Evolutionary conservation across 2,329 filamentous ascomycete species (phyloP).

Genomic region (Coniosporium tulheliwenetii): DNA sequence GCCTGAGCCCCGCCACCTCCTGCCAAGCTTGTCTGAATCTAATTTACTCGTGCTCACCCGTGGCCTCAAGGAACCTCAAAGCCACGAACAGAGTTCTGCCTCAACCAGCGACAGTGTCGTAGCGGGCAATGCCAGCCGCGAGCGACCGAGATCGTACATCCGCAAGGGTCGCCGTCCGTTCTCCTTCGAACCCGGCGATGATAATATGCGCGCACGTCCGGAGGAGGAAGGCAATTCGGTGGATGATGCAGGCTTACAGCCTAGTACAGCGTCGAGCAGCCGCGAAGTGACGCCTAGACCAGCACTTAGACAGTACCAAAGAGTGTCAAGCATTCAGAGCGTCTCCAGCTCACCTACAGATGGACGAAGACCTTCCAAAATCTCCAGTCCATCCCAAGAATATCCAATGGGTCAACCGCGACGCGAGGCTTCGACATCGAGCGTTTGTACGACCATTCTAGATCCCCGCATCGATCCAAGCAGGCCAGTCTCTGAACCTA

Average conservation of each 20-base stretch:
- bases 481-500: slow-evolving; percentile 9
- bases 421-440: slow-evolving; percentile 21
- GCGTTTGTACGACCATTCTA: slow-evolving; percentile 16
- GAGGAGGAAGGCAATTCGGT: no score
- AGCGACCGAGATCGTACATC: slow-evolving; percentile 8
- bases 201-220: slow-evolving; percentile 6
- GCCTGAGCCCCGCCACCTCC: background rate
- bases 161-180: slow-evolving; percentile 18
- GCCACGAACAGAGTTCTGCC: background rate
- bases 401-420: slow-evolving; percentile 16
- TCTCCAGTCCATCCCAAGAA: slow-evolving; percentile 25
- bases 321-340: background rate
- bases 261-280: background rate
- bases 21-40: background rate
- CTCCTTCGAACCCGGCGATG: slow-evolving; percentile 28
- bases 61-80: background rate
- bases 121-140: slow-evolving; percentile 2
- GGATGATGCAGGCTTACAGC: background rate
- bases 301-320: background rate
- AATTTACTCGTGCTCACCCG: background rate
- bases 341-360: slow-evolving; percentile 5
- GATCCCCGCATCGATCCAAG: slow-evolving; percentile 10
- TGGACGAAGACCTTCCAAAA: slow-evolving; percentile 17
- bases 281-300: background rate
- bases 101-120: background rate